These are phyloP conservation scores for Didymella glomerata DNA, from an alignment of 2,329 filamentous ascomycete species.

Conservation along the genomic window DNA sequence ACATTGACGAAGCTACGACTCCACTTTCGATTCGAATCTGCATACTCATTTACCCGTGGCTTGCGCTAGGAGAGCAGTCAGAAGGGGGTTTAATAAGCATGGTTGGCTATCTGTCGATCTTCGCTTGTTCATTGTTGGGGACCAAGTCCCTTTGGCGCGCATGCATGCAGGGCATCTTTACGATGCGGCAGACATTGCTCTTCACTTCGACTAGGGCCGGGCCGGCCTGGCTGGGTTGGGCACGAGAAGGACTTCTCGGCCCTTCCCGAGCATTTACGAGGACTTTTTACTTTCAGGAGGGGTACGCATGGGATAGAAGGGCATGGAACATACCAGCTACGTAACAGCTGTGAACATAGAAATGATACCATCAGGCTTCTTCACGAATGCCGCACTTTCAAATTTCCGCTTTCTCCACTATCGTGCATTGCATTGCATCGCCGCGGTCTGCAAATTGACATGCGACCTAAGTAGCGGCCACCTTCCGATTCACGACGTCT, in stretches of 20 bases:
- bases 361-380: conserved; percentile 34
- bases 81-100: conserved; percentile 8
- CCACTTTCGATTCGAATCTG: conserved; percentile 23
- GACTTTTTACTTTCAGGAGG: conserved; percentile 18
- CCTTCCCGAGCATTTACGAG: conserved; percentile 7
- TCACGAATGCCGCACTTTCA: conserved; percentile 15
- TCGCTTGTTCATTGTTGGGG: conserved; percentile 19
- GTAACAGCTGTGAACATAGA: conserved; percentile 26
- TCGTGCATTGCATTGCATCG: conserved; percentile 10
- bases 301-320: conserved; percentile 10
- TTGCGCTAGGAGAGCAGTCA: conserved; percentile 16
- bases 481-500: conserved; percentile 11
- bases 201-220: conserved; percentile 15
- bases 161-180: conserved; percentile 34
- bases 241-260: conserved; percentile 2
- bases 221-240: conserved; percentile 15
- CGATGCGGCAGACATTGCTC: conserved; percentile 4
- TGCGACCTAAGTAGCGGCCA: conserved; percentile 10
- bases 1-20: conserved; percentile 34
- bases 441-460: conserved; percentile 3
- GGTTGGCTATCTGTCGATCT: conserved; percentile 35
- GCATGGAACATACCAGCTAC: conserved; percentile 18
- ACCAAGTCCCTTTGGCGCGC: conserved; percentile 24
- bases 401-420: conserved; percentile 8
- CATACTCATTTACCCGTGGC: conserved; percentile 27